Evolutionary conservation across 2,329 filamentous ascomycete genomes (phyloP).

Genomic region (Stenocarpella maydis): DNA sequence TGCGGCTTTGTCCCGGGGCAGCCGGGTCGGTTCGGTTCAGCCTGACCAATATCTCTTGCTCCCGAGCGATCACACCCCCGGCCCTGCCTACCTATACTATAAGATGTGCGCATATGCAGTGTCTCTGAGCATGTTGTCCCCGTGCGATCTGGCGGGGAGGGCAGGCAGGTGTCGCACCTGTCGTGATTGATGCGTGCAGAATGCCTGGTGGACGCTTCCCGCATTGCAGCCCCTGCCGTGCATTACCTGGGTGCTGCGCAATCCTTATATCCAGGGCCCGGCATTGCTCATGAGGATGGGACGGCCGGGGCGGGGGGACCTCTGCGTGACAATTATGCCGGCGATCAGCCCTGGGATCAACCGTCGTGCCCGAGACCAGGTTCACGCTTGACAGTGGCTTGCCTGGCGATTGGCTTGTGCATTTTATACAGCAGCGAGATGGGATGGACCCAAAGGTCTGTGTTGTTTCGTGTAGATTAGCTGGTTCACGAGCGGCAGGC

Average conservation of each 20-base stretch:
- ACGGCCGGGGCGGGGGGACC: neutral
- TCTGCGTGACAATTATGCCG: conserved; percentile 15
- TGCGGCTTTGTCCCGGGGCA: conserved; percentile 16
- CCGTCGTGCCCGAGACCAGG: neutral
- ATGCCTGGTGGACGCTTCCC: neutral
- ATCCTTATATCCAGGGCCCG: conserved; percentile 13
- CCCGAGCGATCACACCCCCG: neutral
- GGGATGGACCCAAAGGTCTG: neutral
- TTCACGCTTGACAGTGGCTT: neutral
- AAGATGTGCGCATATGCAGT: conserved; percentile 1
- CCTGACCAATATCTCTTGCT: neutral
- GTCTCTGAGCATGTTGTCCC: conserved; percentile 15
- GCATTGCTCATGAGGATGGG: conserved; percentile 20
- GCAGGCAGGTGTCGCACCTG: neutral
- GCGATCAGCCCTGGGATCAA: conserved; percentile 24
- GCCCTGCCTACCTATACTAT: neutral
- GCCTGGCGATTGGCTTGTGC: conserved; percentile 17
- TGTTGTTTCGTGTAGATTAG: conserved; percentile 22
- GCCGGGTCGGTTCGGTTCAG: conserved; percentile 14
- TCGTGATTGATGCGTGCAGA: conserved; percentile 5
- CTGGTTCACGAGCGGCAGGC: conserved; percentile 11
- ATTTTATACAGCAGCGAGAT: neutral
- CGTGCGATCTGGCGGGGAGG: neutral
- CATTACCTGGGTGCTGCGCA: conserved; percentile 5
- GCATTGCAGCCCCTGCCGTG: neutral